Evolutionary conservation across 257 asterid genomes (phyloP), one percentile per base, ranked within the genome.

Genomic region (Solanum sitiens): DNA sequence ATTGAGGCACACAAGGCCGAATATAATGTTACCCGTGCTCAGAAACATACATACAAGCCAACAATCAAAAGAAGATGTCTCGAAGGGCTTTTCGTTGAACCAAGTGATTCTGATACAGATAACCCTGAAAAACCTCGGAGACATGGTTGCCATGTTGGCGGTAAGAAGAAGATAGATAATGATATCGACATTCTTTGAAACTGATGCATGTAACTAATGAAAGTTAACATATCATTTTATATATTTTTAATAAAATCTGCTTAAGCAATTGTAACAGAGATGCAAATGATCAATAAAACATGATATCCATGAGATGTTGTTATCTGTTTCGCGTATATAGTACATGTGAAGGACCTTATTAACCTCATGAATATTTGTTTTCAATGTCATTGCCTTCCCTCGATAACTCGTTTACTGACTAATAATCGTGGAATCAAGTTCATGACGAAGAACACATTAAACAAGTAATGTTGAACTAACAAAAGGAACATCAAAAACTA

Each of bases 41-140:
- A 92, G 87, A 93, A 88, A 79, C 92, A 88, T 74, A 92, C 93
- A 50, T 89, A 93, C 83, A 87, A 94, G 90, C 98, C 99, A 32
- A 89, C 74, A 1, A 89, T 95, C 76, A 93, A 94, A 89, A 92
- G 98, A 87, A 97, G 99, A 89, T 97, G 98, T 84, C 95, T 97
- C 25, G 79, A 89, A 89, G 98, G 98, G 45, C 94, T 95, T 87
- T 73, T 94, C 84, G 21, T 92, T 92, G 99, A 97, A 84, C 86
- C 98, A 2, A 94, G 96, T 72, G 98, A 95, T 86, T 93, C 98
- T 50, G 98, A 95, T 83, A 61, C 87, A 3, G 98, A 91, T 7
- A 89, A 92, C 63, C 89, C 91, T 25, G 93, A 92, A 53, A 93
- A 93, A 91, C 94, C 97, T 87, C 93, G 92, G 33, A 92, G 92